Percentiles rank a stretch among this genome's conserved stretches.
Conservation (phyloP, 768 basidiomycete genomes). For the Jaapia argillacea region DNA sequence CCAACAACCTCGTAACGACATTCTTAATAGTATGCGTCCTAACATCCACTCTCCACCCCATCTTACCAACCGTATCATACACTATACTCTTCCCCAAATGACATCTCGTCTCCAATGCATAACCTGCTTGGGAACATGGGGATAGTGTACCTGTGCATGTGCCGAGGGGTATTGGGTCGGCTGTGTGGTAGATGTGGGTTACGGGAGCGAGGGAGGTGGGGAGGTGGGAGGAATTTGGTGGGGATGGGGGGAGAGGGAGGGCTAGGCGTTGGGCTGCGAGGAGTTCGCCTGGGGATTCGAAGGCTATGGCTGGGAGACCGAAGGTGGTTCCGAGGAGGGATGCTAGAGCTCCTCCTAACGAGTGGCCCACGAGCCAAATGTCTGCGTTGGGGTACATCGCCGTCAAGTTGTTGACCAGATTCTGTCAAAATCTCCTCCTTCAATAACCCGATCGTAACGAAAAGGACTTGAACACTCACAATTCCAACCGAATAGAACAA, state of each 20-base stretch:
- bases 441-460: background rate
- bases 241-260: conserved; percentile 45
- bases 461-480: conserved; percentile 31
- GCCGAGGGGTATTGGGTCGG: conserved; percentile 61
- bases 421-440: conserved; percentile 18
- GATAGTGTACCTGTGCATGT: conserved; percentile 40
- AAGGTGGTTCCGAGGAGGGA: conserved; percentile 56
- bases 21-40: conserved; percentile 44
- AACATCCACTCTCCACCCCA: conserved; percentile 52
- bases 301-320: conserved; percentile 53
- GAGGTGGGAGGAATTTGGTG: background rate
- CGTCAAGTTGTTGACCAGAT: conserved; percentile 47
- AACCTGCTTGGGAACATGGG: conserved; percentile 53
- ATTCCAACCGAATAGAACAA: conserved; percentile 89
- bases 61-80: conserved; percentile 56
- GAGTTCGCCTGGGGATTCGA: conserved; percentile 57
- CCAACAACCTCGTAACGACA: conserved; percentile 43
- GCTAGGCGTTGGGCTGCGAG: conserved; percentile 52
- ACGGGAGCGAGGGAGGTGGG: conserved; percentile 15
- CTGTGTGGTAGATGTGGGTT: conserved; percentile 50
- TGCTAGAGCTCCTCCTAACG: conserved; percentile 57
- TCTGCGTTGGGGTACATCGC: conserved; percentile 46
- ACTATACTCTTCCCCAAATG: conserved; percentile 55
- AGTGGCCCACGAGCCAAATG: conserved; percentile 54
- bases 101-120: conserved; percentile 51